Evolutionary conservation across 2,329 filamentous ascomycete species (phyloP), one percentile per base, ranked within the genome.

Genomic region (Byssochlamys sp.): DNA sequence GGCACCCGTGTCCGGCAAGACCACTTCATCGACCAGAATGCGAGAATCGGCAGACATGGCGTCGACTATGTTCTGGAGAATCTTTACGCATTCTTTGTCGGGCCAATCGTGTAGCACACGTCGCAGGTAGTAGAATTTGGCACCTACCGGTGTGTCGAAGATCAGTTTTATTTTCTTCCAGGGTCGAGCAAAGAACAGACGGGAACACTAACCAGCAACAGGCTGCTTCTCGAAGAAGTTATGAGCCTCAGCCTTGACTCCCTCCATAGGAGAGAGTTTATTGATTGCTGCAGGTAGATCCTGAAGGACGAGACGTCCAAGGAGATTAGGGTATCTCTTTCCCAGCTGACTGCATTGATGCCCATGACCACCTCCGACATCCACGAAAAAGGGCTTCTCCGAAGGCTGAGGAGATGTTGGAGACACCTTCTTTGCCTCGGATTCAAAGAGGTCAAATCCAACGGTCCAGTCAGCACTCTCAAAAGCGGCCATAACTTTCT

Each of bases 1-100:
- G 1, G 64, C 71, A 1, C 65, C 66, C 2, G 31, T 58, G 28
- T 74, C 60, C 2, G 74, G 72, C 1, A 77, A 55, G 2, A 77
- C 70, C 29, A 74, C 66, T 28, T 78, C 76, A 52, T 75, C 71
- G 53, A 78, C 71, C 24, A 78, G 58, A n/a, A 78, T 66, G 12
- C 63, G 60, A 0, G 73, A 75, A 4, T 71, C 62, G 1, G 60
- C 57, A 2, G 57, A 61, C 61, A 74, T 66, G 2, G 72, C 73
- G 1, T 62, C 55, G 1, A 57, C 57, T 6, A 72, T 60, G 12
- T 68, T 61, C 6, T 61, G 61, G 45, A 74, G 65, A 9, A 77
- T 71, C 6, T 39, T 51, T 0, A 59, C 56, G 14, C 62, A 65
- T 28, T 68, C 63, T 9, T 57, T 57, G 33, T 63, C 62, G 1